phyloP scores from a whole-genome alignment of 331 rosid genomes.

The Telfairia occidentalis region DNA sequence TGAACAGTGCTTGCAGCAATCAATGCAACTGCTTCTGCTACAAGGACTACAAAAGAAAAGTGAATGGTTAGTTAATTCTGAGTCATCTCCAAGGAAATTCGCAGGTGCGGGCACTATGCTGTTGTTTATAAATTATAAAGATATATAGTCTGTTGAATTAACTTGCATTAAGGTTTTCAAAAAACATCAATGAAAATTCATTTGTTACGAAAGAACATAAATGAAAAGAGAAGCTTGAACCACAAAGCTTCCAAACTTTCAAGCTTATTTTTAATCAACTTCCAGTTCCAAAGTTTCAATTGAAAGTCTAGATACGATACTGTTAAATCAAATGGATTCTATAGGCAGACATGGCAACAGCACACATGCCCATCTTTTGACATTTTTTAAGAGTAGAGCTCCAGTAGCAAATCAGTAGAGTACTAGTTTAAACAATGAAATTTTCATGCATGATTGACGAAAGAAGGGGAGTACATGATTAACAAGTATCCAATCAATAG shows the following conservation, averaged over 20 bases:
- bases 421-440: background rate
- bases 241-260: background rate
- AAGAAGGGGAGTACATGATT: background rate
- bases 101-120: background rate
- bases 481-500: background rate
- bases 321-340: background rate
- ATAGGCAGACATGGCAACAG: background rate
- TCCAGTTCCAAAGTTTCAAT: background rate
- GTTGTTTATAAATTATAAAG: background rate
- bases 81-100: background rate
- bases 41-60: constrained; percentile 32
- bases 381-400: background rate
- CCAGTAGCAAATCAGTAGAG: background rate
- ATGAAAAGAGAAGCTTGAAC: background rate
- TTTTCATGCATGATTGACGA: background rate
- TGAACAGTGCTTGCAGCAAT: constrained; percentile 55
- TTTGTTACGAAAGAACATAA: background rate
- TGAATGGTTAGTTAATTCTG: background rate
- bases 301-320: background rate
- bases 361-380: background rate
- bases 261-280: background rate
- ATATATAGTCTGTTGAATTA: background rate
- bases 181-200: background rate
- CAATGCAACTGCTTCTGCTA: constrained; percentile 71
- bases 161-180: background rate